A percentile compares a stretch with the other conserved stretches of the same genome.
These are phyloP conservation scores for Claviceps maximensis DNA, from an alignment of 2,329 filamentous ascomycete genomes.

Conservation along the genomic window DNA sequence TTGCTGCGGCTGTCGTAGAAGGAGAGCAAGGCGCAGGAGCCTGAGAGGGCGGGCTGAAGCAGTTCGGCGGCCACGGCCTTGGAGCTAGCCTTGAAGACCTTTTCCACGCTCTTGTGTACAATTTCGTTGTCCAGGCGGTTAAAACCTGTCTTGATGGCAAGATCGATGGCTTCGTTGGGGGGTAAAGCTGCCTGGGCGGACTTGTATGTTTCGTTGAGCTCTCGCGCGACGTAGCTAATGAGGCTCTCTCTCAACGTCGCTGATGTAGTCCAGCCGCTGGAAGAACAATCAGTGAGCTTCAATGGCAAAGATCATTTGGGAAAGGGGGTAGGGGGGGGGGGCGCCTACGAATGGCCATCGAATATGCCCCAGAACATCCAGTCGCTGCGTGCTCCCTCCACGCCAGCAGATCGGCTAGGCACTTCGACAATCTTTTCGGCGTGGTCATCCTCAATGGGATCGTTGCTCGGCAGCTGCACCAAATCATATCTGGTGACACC, in stretches of 20 bases:
- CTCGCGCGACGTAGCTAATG: constrained; percentile 83
- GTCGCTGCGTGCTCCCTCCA: constrained; percentile 42
- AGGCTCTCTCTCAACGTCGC: constrained; percentile 87
- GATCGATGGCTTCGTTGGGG: constrained; percentile 67
- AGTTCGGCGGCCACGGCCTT: constrained; percentile 86
- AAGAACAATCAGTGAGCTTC: not conserved
- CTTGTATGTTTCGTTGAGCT: constrained; percentile 87
- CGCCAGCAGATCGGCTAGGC: constrained; percentile 38
- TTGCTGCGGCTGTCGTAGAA: constrained; percentile 89
- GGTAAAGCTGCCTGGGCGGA: constrained; percentile 51
- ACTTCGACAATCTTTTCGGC: constrained; percentile 96
- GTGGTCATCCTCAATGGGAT: constrained; percentile 96
- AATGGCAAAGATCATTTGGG: not conserved
- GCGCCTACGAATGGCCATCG: constrained; percentile 77
- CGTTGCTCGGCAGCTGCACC: constrained; percentile 88
- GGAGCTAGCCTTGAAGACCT: constrained; percentile 77
- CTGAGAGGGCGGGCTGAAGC: constrained; percentile 82
- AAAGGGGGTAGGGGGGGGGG: constrained; percentile 6
- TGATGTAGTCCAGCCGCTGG: constrained; percentile 91
- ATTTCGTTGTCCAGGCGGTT: constrained; percentile 85
- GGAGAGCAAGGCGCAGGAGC: constrained; percentile 90
- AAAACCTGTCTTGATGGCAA: constrained; percentile 88
- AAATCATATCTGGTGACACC: constrained; percentile 92
- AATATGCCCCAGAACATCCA: constrained; percentile 99
- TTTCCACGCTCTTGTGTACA: constrained; percentile 81